Evolutionary conservation across 23 red algal genomes (phyloP).

Genomic region (Agarophyton chilense): DNA sequence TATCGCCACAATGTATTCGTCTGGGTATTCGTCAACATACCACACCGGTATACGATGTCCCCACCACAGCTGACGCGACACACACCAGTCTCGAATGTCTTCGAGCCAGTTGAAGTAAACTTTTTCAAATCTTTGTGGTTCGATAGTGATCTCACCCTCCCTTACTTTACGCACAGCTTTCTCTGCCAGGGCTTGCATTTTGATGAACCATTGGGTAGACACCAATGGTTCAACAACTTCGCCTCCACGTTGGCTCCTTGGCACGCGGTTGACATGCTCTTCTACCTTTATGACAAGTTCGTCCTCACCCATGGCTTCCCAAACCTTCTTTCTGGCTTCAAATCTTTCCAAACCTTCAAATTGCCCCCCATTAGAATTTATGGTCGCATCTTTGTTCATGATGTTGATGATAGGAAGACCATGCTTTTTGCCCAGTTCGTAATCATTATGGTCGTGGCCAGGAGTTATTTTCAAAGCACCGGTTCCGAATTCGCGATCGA

Average conservation of each 20-base stretch:
- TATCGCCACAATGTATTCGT: conserved; percentile 83
- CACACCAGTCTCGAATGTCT: conserved; percentile 98
- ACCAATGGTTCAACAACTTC: conserved; percentile 95
- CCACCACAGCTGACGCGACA: conserved; percentile 99
- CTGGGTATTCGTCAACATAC: conserved; percentile 71
- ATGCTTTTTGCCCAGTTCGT: conserved; percentile 94
- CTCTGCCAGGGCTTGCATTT: conserved; percentile 79
- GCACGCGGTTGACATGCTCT: conserved; percentile 84
- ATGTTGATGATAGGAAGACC: conserved; percentile 80
- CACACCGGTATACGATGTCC: conserved; percentile 97
- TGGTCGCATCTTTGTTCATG: conserved; percentile 91
- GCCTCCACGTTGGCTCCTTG: conserved; percentile 91
- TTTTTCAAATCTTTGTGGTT: conserved; percentile 95
- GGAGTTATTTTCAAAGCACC: conserved; percentile 99
- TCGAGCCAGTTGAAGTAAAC: conserved; percentile 97
- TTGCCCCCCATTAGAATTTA: conserved; percentile 72
- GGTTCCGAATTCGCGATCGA: conserved; percentile 97
- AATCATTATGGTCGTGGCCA: conserved; percentile 93
- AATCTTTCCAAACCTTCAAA: conserved; percentile 91
- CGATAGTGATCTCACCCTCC: conserved; percentile 66
- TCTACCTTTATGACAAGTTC: conserved; percentile 75
- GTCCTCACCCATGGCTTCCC: conserved; percentile 75
- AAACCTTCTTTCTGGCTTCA: conserved; percentile 77
- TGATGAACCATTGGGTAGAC: conserved; percentile 97
- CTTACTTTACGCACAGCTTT: conserved; percentile 75